Conservation (phyloP, 1,284 basidiomycete genomes). For the Ustilago bromivora region DNA sequence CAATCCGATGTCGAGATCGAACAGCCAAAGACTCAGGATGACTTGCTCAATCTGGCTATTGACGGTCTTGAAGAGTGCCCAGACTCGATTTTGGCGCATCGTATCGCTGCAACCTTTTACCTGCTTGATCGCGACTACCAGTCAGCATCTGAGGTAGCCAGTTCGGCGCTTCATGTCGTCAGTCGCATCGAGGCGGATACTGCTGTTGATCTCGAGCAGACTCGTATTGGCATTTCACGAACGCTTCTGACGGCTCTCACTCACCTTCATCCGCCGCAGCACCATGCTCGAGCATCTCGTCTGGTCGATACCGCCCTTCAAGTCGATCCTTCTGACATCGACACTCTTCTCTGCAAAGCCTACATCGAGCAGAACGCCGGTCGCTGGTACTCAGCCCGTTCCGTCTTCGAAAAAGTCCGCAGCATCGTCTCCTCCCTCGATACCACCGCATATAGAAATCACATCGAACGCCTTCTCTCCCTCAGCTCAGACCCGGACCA, state of each 20-base stretch:
- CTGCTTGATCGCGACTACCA: constrained; percentile 80
- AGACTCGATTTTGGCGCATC: constrained; percentile 79
- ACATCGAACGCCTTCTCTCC: constrained; percentile 67
- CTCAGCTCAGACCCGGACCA: constrained; percentile 73
- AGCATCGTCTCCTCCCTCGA: constrained; percentile 14
- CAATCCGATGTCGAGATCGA: constrained; percentile 42
- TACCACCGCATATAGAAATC: constrained; percentile 49
- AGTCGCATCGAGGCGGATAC: constrained; percentile 71
- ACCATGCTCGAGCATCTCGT: constrained; percentile 82
- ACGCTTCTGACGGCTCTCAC: constrained; percentile 81
- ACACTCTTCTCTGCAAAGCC: constrained; percentile 80
- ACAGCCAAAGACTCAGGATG: constrained; percentile 26
- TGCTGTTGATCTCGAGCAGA: constrained; percentile 79
- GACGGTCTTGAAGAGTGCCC: constrained; percentile 75
- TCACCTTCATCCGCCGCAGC: constrained; percentile 87
- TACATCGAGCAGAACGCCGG: constrained; percentile 78
- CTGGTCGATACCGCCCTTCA: constrained; percentile 81
- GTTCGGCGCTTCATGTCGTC: constrained; percentile 36
- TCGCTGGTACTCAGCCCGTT: constrained; percentile 80
- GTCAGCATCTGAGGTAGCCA: constrained; percentile 55
- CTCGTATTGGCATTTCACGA: constrained; percentile 78
- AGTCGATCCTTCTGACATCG: constrained; percentile 76
- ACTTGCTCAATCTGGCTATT: constrained; percentile 59
- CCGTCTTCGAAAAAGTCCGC: constrained; percentile 74
- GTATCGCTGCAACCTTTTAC: constrained; percentile 81